A percentile compares a stretch with the other conserved stretches of the same genome.
These are phyloP conservation scores for Trichoderma gracile DNA, from an alignment of 2,329 filamentous ascomycete genomes.

Conservation along the genomic window DNA sequence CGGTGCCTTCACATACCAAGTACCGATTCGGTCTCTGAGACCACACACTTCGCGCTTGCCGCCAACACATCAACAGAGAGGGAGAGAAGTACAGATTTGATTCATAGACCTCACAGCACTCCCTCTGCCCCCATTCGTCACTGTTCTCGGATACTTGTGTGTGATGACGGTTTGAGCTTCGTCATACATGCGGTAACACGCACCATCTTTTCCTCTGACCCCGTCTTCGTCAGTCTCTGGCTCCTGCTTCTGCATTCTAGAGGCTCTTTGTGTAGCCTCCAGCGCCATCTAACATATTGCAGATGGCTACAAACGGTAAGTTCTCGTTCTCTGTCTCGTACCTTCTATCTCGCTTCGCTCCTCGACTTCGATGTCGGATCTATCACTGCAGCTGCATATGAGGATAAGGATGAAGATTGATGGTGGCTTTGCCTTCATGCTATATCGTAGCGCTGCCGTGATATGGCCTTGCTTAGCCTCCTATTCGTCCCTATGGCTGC, in stretches of 20 bases:
- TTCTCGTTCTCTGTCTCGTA: not conserved
- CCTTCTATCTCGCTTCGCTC: not conserved
- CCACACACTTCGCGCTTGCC: not conserved
- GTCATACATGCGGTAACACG: conserved; percentile 21
- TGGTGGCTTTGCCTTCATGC: not conserved
- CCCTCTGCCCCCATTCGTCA: not conserved
- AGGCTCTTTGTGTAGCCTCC: conserved; percentile 18
- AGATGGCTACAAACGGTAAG: conserved; percentile 40
- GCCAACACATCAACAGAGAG: not conserved
- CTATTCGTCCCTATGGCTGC: not conserved
- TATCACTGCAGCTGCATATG: not conserved
- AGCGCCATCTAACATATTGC: conserved; percentile 20
- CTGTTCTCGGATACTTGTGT: not conserved
- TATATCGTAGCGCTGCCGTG: not conserved
- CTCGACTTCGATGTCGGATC: not conserved
- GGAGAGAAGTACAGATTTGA: not conserved
- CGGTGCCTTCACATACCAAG: not conserved
- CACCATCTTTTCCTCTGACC: not conserved
- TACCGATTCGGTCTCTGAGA: not conserved
- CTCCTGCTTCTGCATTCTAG: not conserved
- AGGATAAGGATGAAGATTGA: too few relatives aligned
- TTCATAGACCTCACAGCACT: not conserved
- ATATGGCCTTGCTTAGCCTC: not conserved
- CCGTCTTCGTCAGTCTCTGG: not conserved
- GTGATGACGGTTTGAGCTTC: conserved; percentile 23